These are phyloP conservation scores for Aspergillus funiculosus DNA, from an alignment of 495 filamentous ascomycete species.

Conservation along the genomic window DNA sequence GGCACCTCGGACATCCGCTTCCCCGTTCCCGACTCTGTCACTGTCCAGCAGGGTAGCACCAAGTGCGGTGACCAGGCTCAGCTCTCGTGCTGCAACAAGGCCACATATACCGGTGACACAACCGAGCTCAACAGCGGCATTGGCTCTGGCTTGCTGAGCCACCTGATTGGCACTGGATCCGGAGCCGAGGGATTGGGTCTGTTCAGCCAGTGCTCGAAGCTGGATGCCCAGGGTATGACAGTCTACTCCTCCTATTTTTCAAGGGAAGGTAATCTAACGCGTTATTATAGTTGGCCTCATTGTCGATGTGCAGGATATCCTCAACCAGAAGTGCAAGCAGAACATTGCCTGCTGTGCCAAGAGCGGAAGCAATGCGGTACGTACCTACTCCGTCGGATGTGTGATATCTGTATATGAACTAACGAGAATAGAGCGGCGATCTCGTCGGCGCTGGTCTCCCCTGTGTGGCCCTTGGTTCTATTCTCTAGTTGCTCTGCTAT, in stretches of 20 bases:
- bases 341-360: constrained; percentile 49
- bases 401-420: neutral
- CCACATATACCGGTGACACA: constrained; percentile 41
- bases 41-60: constrained; percentile 42
- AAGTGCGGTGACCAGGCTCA: constrained; percentile 47
- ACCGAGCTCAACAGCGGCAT: constrained; percentile 26
- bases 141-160: constrained; percentile 27
- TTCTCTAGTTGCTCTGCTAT: constrained; percentile 31
- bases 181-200: constrained; percentile 32
- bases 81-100: constrained; percentile 47
- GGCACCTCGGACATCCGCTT: constrained; percentile 22
- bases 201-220: constrained; percentile 38
- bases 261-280: neutral
- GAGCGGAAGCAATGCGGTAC: constrained; percentile 35
- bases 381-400: constrained; percentile 12
- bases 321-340: constrained; percentile 50
- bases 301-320: constrained; percentile 37
- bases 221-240: constrained; percentile 26
- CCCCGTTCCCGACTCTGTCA: constrained; percentile 38
- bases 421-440: constrained; percentile 23
- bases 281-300: constrained; percentile 22
- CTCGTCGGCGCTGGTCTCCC: constrained; percentile 45
- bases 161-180: constrained; percentile 31
- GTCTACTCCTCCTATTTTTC: neutral
- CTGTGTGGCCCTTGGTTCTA: constrained; percentile 44